Conservation (phyloP, 257 asterid genomes). For the Penstemon newberryi region DNA sequence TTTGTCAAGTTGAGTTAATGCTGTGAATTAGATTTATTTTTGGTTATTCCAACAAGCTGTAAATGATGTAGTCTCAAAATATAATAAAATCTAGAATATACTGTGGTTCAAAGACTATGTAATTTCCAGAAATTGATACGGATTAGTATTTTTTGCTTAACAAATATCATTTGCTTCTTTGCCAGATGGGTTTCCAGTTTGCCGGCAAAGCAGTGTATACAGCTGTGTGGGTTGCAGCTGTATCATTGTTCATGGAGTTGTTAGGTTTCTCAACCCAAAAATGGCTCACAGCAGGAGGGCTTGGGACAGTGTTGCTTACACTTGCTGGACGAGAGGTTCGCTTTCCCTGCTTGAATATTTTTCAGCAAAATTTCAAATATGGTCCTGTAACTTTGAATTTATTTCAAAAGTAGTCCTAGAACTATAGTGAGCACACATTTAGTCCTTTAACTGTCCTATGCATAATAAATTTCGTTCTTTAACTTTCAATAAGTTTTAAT, state of each 20-base stretch:
- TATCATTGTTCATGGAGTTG: constrained; percentile 94
- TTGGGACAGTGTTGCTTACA: constrained; percentile 96
- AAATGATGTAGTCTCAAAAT: neutral
- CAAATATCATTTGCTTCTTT: constrained; percentile 22
- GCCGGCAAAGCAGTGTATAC: constrained; percentile 88
- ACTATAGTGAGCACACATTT: too few relatives aligned
- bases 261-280: constrained; percentile 96
- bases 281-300: constrained; percentile 99
- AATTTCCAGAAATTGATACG: constrained; percentile 12
- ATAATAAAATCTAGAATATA: constrained; percentile 2
- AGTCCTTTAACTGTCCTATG: too few relatives aligned
- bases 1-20: too few relatives aligned
- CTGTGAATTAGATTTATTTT: too few relatives aligned
- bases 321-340: constrained; percentile 99
- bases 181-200: constrained; percentile 96
- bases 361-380: neutral
- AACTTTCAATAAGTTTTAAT: too few relatives aligned
- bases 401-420: too few relatives aligned
- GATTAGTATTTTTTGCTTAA: constrained; percentile 12
- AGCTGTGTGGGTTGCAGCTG: constrained; percentile 97
- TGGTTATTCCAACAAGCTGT: neutral
- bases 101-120: constrained; percentile 2
- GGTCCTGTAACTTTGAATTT: too few relatives aligned
- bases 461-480: too few relatives aligned
- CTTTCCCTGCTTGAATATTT: constrained; percentile 19